Percentiles rank a stretch among this genome's conserved stretches.
Conservation (phyloP, 352 stramenopile species). For the Globisporangium abappressorium region DNA sequence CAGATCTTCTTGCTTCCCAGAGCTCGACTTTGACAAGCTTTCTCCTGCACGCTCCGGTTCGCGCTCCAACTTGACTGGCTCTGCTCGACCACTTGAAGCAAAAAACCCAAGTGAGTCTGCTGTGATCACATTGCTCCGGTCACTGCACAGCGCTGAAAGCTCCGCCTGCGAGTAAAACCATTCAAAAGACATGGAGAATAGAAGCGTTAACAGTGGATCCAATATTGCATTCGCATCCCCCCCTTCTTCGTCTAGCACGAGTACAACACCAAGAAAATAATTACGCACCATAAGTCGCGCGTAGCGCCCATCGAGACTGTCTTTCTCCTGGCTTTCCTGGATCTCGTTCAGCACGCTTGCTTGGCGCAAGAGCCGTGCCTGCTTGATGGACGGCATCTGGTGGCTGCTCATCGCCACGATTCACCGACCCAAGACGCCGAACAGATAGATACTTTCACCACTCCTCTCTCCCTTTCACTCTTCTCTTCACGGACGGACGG, state of each 20-base stretch:
- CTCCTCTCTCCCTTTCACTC: background rate
- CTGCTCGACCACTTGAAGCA: constrained; percentile 44
- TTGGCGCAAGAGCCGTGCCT: constrained; percentile 45
- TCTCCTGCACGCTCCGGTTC: constrained; percentile 39
- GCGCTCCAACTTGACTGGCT: constrained; percentile 74
- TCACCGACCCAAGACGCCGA: background rate
- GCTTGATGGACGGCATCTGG: constrained; percentile 17
- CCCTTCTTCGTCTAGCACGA: too few species aligned
- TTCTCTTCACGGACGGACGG: background rate
- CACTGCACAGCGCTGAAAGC: constrained; percentile 63
- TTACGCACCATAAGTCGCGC: constrained; percentile 63
- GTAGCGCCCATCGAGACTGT: constrained; percentile 68
- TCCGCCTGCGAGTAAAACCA: constrained; percentile 32
- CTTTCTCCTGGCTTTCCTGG: constrained; percentile 74
- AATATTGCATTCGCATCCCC: background rate
- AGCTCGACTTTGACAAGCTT: constrained; percentile 24
- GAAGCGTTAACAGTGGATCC: background rate
- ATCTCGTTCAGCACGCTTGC: constrained; percentile 78
- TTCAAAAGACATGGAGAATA: background rate
- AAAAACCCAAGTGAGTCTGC: constrained; percentile 74
- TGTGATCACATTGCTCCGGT: constrained; percentile 75
- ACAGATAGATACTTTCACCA: background rate
- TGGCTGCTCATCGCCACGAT: constrained; percentile 24
- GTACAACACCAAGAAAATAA: background rate
- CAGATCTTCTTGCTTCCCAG: constrained; percentile 24